Evolutionary conservation across 176 grass and related monocot species (phyloP), one percentile per base, ranked within the genome.

Genomic region (Bromus sterilis): DNA sequence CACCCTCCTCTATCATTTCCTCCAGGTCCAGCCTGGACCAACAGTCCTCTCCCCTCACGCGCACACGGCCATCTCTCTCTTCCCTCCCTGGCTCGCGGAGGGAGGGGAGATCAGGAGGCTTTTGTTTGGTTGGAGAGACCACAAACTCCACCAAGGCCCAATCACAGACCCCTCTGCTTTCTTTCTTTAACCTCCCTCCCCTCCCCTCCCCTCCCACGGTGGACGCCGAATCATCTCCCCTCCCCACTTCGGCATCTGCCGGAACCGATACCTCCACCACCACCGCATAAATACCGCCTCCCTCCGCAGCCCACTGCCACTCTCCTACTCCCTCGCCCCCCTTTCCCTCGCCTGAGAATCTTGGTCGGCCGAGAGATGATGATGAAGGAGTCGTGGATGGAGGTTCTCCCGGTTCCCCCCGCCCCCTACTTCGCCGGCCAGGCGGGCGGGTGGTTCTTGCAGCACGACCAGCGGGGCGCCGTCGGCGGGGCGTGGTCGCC

Each of bases 331-430:
- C 65, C 62, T 20, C 63, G 31, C 74, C 65, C 28, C 66, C 44
- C n/a, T 35, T 30, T 16, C 84, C 36, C 33, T 53, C 6, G 14
- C 18, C 13, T 20, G 58, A 42, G 46, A 28, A 70, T 59, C 74
- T 77, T 48, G 77, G 75, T 58, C 40, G 53, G 79, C 41, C 3
- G n/a, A 16, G 4, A 39, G 48, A 51, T 53, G 49, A 93, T 87
- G 88, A 93, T 87, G 94, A 88, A 57, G 86, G 90, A 90, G 75
- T 89, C 90, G 29, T 94, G 84, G 74, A 96, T 92, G 91, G 87
- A 96, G 58, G 93, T 93, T 60, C 82, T 95, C 36, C 85, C 89
- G 48, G 86, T 46, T 20, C 26, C 63, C 73, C 72, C 41, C 23
- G 55, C 83, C 62, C 87, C 86, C 10, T 84, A 88, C 89, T 90